Base-by-base conservation (phyloP, 169 alveolate species). In the Plasmodium vivax region DNA sequence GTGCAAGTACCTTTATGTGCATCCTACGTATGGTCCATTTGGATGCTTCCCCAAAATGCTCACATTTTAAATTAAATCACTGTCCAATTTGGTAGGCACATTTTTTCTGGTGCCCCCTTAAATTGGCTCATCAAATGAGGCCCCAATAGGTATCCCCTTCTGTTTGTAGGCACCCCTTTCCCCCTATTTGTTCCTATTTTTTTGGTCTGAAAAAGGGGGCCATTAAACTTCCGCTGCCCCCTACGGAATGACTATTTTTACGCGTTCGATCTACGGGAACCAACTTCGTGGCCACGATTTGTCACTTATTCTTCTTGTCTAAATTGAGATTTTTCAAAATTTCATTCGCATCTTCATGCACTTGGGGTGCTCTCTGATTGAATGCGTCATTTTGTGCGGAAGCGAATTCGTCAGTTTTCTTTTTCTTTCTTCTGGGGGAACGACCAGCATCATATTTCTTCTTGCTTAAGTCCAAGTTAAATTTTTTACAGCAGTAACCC, bases 401-500 rank as follows among this genome's bases (percentile, higher is more conserved):
- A 8, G 71, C 14, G 3, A 45, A 9, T 72, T 72, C 93, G n/a
- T 27, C 38, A 14, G 30, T 84, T 75, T 87, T 87, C 45, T 87
- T 87, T 58, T 87, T 87, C 81, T 36, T 74, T 19, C 71, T 56
- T 30, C 93, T 75, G 41, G 85, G 62, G n/a, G 98, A 96, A 72
- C 93, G 95, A 3, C 98, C 98, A 2, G 98, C 98, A 68, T 95
- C 97, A 54, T 95, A 88, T 93, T 96, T 95, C 82, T 96, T 96
- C 93, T 97, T 94, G 85, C 95, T 95, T 43, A 97, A 83, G 75
- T 97, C 94, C 75, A 97, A 94, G 83, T 96, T 75, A 92, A 97
- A 97, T 79, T 97, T 94, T 58, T 96, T 95, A 30, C 97, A 97
- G 43, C 98, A 97, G 23, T 96, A 96, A 58, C 95, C 97, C 19